Percentiles rank a stretch among this genome's conserved stretches.
phyloP scores from a whole-genome alignment of 225 moss, liverwort and hornwort species.

The Physcomitrellopsis africana region DNA sequence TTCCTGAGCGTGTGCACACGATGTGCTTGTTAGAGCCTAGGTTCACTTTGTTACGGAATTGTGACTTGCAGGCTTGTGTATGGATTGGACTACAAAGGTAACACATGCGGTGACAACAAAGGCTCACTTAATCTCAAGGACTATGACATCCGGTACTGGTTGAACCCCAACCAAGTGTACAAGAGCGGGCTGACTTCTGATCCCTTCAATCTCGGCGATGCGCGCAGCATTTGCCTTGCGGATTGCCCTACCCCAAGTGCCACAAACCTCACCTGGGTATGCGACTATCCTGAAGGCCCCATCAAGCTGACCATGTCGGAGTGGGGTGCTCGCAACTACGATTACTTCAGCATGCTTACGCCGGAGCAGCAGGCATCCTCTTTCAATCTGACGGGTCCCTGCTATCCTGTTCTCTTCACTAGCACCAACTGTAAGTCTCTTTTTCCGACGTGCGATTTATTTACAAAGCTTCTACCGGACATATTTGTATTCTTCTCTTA shows the following conservation, averaged over 20 bases:
- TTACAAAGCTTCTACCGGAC: no score
- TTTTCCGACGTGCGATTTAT: no score
- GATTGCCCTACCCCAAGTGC: slow-evolving; percentile 62
- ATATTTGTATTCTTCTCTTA: no score
- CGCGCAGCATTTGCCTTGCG: slow-evolving; percentile 74
- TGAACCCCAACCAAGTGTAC: slow-evolving; percentile 92
- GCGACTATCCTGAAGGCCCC: slow-evolving; percentile 89
- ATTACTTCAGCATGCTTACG: slow-evolving; percentile 59
- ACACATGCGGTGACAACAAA: slow-evolving; percentile 68
- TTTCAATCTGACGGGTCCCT: slow-evolving; percentile 77
- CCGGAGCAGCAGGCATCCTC: slow-evolving; percentile 56
- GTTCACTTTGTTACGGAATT: no score
- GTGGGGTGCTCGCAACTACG: slow-evolving; percentile 64
- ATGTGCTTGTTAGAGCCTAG: no score
- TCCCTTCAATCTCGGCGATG: slow-evolving; percentile 75
- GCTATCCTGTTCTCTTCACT: slow-evolving; percentile 86
- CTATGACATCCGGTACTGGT: slow-evolving; percentile 79
- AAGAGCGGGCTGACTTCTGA: slow-evolving; percentile 70
- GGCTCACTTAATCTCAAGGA: slow-evolving; percentile 30
- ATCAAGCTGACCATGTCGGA: slow-evolving; percentile 55
- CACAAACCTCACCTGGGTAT: slow-evolving; percentile 78
- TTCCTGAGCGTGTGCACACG: no score
- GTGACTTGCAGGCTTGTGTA: slow-evolving; percentile 57
- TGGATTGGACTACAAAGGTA: slow-evolving; percentile 83
- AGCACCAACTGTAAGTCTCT: slow-evolving; percentile 71